phyloP scores from a whole-genome alignment of 306 rosid genomes.

The Cicer bijugum region DNA sequence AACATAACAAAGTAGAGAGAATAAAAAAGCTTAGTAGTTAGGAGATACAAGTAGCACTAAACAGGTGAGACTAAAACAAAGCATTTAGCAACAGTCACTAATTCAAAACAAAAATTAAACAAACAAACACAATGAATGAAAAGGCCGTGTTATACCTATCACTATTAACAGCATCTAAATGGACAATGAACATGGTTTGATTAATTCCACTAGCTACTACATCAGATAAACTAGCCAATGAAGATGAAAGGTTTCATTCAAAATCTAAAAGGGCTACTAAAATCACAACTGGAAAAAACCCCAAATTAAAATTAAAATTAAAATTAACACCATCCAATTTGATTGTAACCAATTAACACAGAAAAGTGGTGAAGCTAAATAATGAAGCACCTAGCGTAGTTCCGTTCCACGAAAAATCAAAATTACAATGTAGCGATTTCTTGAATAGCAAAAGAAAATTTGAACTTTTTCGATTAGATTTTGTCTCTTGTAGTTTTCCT shows the following conservation, averaged over 20 bases:
- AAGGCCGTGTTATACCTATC: slow-evolving; percentile 45
- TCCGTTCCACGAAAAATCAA: neutral
- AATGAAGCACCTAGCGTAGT: neutral
- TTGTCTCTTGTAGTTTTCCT: slow-evolving; percentile 28
- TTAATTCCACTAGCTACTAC: slow-evolving; percentile 14
- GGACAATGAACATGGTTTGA: slow-evolving; percentile 24
- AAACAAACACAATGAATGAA: neutral
- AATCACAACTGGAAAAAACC: slow-evolving; percentile 23
- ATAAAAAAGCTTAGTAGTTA: neutral
- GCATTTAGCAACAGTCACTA: slow-evolving; percentile 33
- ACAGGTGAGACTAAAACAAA: slow-evolving; percentile 39
- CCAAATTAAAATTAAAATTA: neutral
- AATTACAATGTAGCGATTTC: neutral
- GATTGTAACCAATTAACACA: neutral
- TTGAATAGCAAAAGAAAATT: neutral
- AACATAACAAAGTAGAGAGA: no score
- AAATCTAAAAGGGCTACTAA: slow-evolving; percentile 4
- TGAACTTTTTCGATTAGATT: slow-evolving; percentile 1
- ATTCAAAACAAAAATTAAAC: slow-evolving; percentile 36
- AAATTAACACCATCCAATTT: slow-evolving; percentile 11
- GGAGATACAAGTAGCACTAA: slow-evolving; percentile 31
- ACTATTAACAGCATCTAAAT: slow-evolving; percentile 11
- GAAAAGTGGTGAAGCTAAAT: neutral
- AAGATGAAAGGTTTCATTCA: slow-evolving; percentile 34
- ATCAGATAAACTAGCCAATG: neutral